Base-by-base conservation (phyloP, 768 basidiomycete species). In the Podaxis rugospora region DNA sequence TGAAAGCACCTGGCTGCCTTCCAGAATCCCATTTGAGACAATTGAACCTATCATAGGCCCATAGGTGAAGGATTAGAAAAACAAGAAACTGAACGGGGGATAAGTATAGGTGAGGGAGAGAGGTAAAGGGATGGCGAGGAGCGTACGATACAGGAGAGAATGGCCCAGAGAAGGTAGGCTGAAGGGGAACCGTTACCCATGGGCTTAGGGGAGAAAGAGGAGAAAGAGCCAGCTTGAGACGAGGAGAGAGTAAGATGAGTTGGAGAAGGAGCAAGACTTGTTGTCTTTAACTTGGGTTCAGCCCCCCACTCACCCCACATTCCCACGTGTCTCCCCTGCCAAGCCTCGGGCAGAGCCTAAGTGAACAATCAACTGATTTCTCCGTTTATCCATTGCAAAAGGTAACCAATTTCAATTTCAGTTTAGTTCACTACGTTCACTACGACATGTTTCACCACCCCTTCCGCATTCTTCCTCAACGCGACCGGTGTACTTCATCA, bases 1-100 rank as follows among this genome's bases (percentile, higher is more conserved):
- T 92, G 82, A 93, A 93, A 11, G 91, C 85, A 59, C 92, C 92
- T 59, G 88, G 89, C 70, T 90, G 89, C 55, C 89, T 80, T 36
- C 89, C 89, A 13, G 85, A 79, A 69, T 84, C 80, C 89, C 90
- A 92, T 71, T 76, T 81, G 50, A 92, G 72, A 72, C 91, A 92
- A 63, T 85, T 79, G 72, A 92, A 89, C 62, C 74, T 80, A 74
- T 93, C 91, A 67, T 92, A 93, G 63, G 75, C 77, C 88, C 89
- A 93, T n/a, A 93, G 80, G 70, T 93, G 91, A 66, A 82, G 76
- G 51, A 89, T 66, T 58, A 92, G 79, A 70, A 90, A 90, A 49
- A 74, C 66, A 58, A 84, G 78, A 68, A 92, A 92, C 90, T 89
- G 64, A n/a, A 32, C 2, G 2, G 9, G 9, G 32, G 2, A 32